Base-by-base conservation (phyloP, 441 rosid genomes). In the Pelargonium myrrhifolium region DNA sequence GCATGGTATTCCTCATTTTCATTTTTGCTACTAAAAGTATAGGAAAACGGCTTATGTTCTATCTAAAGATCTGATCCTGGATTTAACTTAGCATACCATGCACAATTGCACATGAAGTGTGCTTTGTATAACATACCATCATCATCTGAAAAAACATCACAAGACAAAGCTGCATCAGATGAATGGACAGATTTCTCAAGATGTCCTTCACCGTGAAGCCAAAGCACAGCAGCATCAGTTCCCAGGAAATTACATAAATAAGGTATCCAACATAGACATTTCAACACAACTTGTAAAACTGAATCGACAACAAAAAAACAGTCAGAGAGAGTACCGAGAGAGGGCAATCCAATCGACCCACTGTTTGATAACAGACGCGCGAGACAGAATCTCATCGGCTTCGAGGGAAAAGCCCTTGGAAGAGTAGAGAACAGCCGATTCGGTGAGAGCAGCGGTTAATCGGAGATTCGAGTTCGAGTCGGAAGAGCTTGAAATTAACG, bases 71-170 rank as follows among this genome's bases (percentile, higher is more conserved):
- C n/a, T n/a, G n/a, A n/a, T n/a, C n/a, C n/a, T n/a, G n/a, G n/a
- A n/a, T n/a, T n/a, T n/a, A n/a, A n/a, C n/a, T n/a, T n/a, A n/a
- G n/a, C n/a, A n/a, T n/a, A n/a, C n/a, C n/a, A n/a, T n/a, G n/a
- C n/a, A n/a, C n/a, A n/a, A n/a, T n/a, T n/a, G n/a, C n/a, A n/a
- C n/a, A n/a, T n/a, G n/a, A n/a, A n/a, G n/a, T n/a, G n/a, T n/a
- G n/a, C n/a, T n/a, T n/a, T n/a, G n/a, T n/a, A n/a, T n/a, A n/a
- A 65, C 77, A 15, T 67, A 89, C 96, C 92, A 71, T 88, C 95
- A 70, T 88, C 95, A n/a, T n/a, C n/a, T 40, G 88, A 78, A 72
- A 84, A 65, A 66, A 69, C 83, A 28, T 81, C 75, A 64, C 43
- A 67, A 67, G 74, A 60, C 4, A 66, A 69, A 72, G 65, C 70